phyloP scores from a whole-genome alignment of 2,329 filamentous ascomycete species.

The Fusarium subglutinans region DNA sequence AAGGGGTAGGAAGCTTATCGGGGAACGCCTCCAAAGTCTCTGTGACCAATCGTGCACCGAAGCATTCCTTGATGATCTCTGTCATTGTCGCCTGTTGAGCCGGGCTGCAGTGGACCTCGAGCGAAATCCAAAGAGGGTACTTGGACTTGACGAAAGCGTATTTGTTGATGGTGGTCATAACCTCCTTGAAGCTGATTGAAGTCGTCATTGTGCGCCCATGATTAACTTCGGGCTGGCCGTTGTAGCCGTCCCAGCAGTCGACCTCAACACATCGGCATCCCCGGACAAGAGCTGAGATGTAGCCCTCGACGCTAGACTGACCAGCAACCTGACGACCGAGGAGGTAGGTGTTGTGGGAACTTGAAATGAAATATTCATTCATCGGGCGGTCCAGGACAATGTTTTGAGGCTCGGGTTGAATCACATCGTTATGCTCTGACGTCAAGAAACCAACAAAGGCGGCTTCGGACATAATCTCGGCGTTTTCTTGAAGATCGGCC shows the following conservation, averaged over 20 bases:
- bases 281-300: conserved; percentile 86
- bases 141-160: conserved; percentile 90
- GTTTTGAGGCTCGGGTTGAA: conserved; percentile 67
- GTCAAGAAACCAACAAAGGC: conserved; percentile 82
- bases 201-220: conserved; percentile 92
- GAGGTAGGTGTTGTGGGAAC: conserved; percentile 98
- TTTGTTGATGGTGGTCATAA: conserved; percentile 91
- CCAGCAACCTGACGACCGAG: conserved; percentile 90
- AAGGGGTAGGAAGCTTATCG: conserved; percentile 80
- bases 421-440: conserved; percentile 76
- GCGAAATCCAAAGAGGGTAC: conserved; percentile 91
- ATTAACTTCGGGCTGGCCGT: conserved; percentile 88
- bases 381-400: conserved; percentile 81
- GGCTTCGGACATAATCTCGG: conserved; percentile 75
- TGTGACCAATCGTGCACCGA: conserved; percentile 81
- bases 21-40: conserved; percentile 76
- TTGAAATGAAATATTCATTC: conserved; percentile 98
- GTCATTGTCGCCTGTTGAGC: conserved; percentile 90
- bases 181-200: conserved; percentile 88
- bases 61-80: conserved; percentile 84
- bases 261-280: conserved; percentile 97
- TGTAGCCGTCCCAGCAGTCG: conserved; percentile 95
- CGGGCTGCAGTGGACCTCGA: conserved; percentile 91
- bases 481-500: conserved; percentile 53
- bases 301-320: conserved; percentile 92